Conservation (phyloP, 2,329 filamentous ascomycete species). For the Leptodontidium sp. region DNA sequence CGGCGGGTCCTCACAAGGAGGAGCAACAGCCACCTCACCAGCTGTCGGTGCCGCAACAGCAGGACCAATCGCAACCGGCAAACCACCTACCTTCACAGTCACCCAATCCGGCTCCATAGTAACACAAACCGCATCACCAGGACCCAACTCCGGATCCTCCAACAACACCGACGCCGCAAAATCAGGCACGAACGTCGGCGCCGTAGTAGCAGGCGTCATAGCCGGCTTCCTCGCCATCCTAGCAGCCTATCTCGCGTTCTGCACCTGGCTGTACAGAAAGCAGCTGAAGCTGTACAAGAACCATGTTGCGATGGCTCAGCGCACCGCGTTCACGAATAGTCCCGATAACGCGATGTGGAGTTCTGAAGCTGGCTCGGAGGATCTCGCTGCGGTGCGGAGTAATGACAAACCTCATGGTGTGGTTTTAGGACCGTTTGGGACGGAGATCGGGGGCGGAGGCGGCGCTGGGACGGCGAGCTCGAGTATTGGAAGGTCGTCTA, state of each 20-base stretch:
- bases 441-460: constrained; percentile 35
- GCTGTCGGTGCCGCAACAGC: constrained; percentile 67
- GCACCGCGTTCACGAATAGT: constrained; percentile 57
- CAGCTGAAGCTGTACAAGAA: constrained; percentile 75
- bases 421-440: constrained; percentile 42
- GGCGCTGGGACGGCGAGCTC: constrained; percentile 19
- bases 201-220: constrained; percentile 61
- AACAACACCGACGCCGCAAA: constrained; percentile 48
- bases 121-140: constrained; percentile 48
- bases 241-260: constrained; percentile 73
- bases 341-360: constrained; percentile 43
- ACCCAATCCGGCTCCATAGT: constrained; percentile 59
- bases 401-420: constrained; percentile 39
- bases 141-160: constrained; percentile 43
- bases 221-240: constrained; percentile 70
- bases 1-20: constrained; percentile 66
- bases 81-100: constrained; percentile 73
- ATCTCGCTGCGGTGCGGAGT: constrained; percentile 21
- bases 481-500: constrained; percentile 12
- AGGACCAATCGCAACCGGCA: constrained; percentile 76
- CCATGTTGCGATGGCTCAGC: constrained; percentile 72
- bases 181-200: constrained; percentile 48
- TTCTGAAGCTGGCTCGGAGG: constrained; percentile 14
- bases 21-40: constrained; percentile 72
- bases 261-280: constrained; percentile 76